These are phyloP conservation scores for Naganishia albida DNA, from an alignment of 1,284 basidiomycete species.

Conservation along the genomic window DNA sequence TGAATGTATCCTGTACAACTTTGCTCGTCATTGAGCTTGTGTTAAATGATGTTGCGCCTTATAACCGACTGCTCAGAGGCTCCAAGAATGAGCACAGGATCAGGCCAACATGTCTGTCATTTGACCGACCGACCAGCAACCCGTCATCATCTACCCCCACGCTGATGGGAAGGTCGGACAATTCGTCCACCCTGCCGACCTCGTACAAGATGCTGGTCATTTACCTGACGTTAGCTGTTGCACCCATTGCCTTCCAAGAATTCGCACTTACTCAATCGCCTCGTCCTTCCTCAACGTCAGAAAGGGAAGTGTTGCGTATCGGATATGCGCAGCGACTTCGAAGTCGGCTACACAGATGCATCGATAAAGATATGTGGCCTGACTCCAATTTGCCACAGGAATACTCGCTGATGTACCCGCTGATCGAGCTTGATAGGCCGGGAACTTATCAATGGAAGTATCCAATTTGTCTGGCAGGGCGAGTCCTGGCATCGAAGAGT, in stretches of 20 bases:
- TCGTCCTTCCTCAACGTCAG: constrained; percentile 47
- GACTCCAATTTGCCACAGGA: constrained; percentile 40
- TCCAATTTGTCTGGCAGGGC: too few species aligned
- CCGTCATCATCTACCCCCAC: constrained; percentile 55
- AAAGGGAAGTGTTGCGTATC: constrained; percentile 48
- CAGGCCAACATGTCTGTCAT: constrained; percentile 48
- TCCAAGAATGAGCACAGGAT: constrained; percentile 54
- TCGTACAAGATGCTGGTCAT: constrained; percentile 49
- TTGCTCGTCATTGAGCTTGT: not conserved
- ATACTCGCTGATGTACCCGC: not conserved
- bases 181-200: constrained; percentile 52
- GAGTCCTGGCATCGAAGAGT: too few species aligned
- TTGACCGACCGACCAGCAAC: constrained; percentile 48
- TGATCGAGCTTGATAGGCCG: too few species aligned
- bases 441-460: too few species aligned
- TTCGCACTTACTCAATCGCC: constrained; percentile 47
- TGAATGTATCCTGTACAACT: not conserved
- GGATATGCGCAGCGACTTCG: constrained; percentile 35
- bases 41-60: not conserved
- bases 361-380: constrained; percentile 47
- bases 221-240: constrained; percentile 9
- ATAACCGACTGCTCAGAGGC: constrained; percentile 36
- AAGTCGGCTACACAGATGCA: constrained; percentile 53
- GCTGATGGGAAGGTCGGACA: constrained; percentile 51
- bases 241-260: not conserved